These are phyloP conservation scores for Beta lomatogona DNA, from an alignment of 179 eudicot species.

Conservation along the genomic window DNA sequence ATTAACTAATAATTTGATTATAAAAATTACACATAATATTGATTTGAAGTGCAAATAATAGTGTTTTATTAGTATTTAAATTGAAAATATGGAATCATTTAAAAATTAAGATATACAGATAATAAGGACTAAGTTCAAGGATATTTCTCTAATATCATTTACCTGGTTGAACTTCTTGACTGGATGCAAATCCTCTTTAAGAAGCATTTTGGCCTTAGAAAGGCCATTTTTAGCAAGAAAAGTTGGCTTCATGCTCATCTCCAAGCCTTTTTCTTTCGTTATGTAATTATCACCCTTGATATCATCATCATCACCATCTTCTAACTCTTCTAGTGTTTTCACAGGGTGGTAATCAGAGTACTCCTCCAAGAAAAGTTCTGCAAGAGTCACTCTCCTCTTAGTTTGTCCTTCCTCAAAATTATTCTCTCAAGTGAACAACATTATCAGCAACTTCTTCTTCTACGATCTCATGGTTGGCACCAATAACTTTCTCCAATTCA, in stretches of 20 bases:
- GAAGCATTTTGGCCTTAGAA: slow-evolving; percentile 51
- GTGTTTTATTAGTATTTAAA: no score
- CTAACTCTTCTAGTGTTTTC: slow-evolving; percentile 10
- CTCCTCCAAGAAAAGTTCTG: slow-evolving; percentile 57
- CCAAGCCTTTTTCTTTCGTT: slow-evolving; percentile 1
- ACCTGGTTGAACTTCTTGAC: slow-evolving; percentile 58
- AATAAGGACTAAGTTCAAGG: no score
- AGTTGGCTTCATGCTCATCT: slow-evolving; percentile 19
- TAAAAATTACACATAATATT: no score
- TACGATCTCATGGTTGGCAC: slow-evolving; percentile 5
- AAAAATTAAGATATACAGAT: no score
- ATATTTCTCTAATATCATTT: background rate
- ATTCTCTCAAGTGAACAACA: slow-evolving; percentile 3
- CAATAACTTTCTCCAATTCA: slow-evolving; percentile 25
- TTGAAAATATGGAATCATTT: no score
- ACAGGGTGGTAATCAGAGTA: slow-evolving; percentile 22
- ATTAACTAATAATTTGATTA: no score
- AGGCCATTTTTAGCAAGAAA: slow-evolving; percentile 30
- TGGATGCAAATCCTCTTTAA: slow-evolving; percentile 50
- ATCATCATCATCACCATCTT: background rate
- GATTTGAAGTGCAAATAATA: no score
- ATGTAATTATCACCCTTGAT: background rate
- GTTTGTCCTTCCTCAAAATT: background rate
- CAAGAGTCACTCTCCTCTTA: slow-evolving; percentile 55
- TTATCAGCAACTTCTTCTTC: background rate